Base-by-base conservation (phyloP, 768 basidiomycete species). In the Cyclocybe cylindracea region DNA sequence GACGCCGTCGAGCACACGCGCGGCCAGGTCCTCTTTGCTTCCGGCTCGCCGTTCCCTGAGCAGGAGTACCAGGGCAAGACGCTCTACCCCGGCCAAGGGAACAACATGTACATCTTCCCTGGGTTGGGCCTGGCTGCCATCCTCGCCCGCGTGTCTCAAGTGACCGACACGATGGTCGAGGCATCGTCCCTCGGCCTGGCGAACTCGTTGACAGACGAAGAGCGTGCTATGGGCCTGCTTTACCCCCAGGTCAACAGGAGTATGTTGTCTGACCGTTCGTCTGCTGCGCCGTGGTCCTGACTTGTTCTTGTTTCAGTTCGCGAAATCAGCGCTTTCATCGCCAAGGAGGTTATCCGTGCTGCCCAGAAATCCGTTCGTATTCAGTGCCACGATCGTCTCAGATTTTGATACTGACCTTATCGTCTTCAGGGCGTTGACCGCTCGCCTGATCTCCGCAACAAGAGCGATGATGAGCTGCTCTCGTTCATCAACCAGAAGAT, bases 91-190 rank as follows among this genome's bases (percentile, higher is more conserved):
- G 91, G 91, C 18, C 95, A 97, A 70, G 94, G 94, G 24, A 97
- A 96, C 68, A 98, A 96, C 69, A 94, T 94, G 91, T 90, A 89
- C 67, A 87, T 89, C 62, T 87, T 87, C 77, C 85, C 84, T 44
- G 82, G 89, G 39, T 74, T 92, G 54, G 94, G 91, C n/a, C 75
- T 93, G 33, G 91, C 85, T 37, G 77, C 86, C 7, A 89, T 94
- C 64, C 74, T 94, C 44, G 76, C 84, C 50, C 80, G 83, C 38
- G 87, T 84, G 14, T 73, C 77, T 1, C 72, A 74, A 31, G 86
- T 97, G 40, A 91, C 91, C 2, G 89, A 94, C 65, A 76, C 76
- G 56, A 94, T 98, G 90, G 87, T 97, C 19, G 93, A 96, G 66
- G 88, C 91, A 5, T 81, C 89, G 10, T 87, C 93, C 3, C 77